phyloP scores from a whole-genome alignment of 2,329 filamentous ascomycete genomes.

The Pseudogymnoascus sp. region DNA sequence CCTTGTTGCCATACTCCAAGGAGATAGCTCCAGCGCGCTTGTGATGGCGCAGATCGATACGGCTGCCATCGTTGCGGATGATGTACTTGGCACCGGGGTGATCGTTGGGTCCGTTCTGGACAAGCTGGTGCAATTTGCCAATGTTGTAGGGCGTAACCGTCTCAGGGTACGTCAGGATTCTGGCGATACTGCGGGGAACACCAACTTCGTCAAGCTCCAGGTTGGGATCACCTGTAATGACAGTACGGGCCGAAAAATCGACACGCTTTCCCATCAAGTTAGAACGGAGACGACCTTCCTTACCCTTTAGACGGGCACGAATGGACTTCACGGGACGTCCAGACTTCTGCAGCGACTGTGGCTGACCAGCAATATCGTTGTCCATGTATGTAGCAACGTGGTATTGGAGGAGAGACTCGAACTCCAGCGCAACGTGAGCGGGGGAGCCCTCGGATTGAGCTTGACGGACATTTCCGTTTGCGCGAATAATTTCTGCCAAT shows the following conservation, averaged over 20 bases:
- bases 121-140: slow-evolving; percentile 76
- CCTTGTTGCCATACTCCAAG: slow-evolving; percentile 95
- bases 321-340: slow-evolving; percentile 95
- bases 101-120: slow-evolving; percentile 88
- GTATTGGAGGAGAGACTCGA: slow-evolving; percentile 87
- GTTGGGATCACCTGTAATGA: slow-evolving; percentile 98
- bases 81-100: slow-evolving; percentile 97
- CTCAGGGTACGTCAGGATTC: slow-evolving; percentile 91
- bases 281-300: slow-evolving; percentile 93
- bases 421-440: slow-evolving; percentile 83
- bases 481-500: slow-evolving; percentile 93
- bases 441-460: slow-evolving; percentile 88
- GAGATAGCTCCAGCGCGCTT: slow-evolving; percentile 79
- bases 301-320: slow-evolving; percentile 94
- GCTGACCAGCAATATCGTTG: slow-evolving; percentile 94
- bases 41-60: slow-evolving; percentile 91
- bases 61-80: slow-evolving; percentile 83
- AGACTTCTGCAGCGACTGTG: slow-evolving; percentile 92
- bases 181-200: slow-evolving; percentile 87
- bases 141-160: slow-evolving; percentile 98
- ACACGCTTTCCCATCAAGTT: slow-evolving; percentile 99
- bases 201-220: slow-evolving; percentile 94
- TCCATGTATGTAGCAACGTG: slow-evolving; percentile 99
- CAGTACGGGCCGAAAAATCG: slow-evolving; percentile 97
- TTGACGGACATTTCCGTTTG: slow-evolving; percentile 88